Conservation (phyloP, 2,329 filamentous ascomycete genomes). For the Hypomyces perniciosus region DNA sequence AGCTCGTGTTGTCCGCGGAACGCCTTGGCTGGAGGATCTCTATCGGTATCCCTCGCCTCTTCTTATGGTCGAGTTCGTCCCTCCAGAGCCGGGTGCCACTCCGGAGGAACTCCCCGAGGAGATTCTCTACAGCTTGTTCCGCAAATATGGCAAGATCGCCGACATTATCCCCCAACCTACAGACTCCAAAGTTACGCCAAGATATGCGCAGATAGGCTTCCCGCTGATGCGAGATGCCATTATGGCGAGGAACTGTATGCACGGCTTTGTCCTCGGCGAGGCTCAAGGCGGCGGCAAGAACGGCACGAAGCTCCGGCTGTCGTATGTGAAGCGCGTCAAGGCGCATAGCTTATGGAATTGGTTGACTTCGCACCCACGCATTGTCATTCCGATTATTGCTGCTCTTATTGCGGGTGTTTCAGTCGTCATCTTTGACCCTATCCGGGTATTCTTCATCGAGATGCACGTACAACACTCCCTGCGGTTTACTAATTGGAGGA, state of each 20-base stretch:
- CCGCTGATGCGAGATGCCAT: conserved; percentile 66
- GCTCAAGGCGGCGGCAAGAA: conserved; percentile 65
- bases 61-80: conserved; percentile 78
- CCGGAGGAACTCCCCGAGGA: conserved; percentile 81
- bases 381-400: conserved; percentile 77
- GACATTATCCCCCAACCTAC: conserved; percentile 78
- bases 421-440: conserved; percentile 87
- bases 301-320: conserved; percentile 72
- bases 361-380: conserved; percentile 77
- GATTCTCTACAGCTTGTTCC: conserved; percentile 77
- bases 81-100: conserved; percentile 62
- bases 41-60: conserved; percentile 72
- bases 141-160: conserved; percentile 81
- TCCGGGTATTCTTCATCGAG: conserved; percentile 88
- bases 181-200: conserved; percentile 79
- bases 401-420: conserved; percentile 77
- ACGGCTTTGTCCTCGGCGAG: conserved; percentile 70
- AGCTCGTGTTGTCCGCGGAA: conserved; percentile 69
- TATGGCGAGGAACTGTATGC: conserved; percentile 87
- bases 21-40: conserved; percentile 91
- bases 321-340: conserved; percentile 75
- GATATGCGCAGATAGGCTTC: conserved; percentile 76
- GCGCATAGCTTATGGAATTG: conserved; percentile 79
- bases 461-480: conserved; percentile 75
- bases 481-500: conserved; percentile 63